phyloP scores from a whole-genome alignment of 2,329 filamentous ascomycete species.

The Emergomyces pasteurianus region DNA sequence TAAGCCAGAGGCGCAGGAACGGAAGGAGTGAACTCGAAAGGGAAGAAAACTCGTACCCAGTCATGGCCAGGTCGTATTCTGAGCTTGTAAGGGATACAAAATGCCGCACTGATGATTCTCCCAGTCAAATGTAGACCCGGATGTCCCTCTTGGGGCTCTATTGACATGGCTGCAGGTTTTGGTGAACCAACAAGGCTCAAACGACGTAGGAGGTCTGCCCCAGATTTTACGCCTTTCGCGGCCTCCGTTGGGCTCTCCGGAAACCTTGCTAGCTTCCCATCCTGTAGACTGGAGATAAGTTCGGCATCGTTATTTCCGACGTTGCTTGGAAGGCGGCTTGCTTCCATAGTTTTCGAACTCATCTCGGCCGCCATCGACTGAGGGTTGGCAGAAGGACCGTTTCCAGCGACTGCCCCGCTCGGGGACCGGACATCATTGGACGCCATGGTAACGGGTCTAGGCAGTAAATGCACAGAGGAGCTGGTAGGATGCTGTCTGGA shows the following conservation, averaged over 20 bases:
- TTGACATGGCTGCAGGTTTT: conserved; percentile 31
- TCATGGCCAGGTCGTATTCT: conserved; percentile 40
- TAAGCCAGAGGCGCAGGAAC: conserved; percentile 1
- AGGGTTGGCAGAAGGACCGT: neutral
- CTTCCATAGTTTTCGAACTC: neutral
- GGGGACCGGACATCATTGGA: neutral
- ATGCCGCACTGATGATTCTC: conserved; percentile 51
- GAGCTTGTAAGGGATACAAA: conserved; percentile 51
- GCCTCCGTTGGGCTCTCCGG: conserved; percentile 28
- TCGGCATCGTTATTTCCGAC: neutral
- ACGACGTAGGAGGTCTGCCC: conserved; percentile 42
- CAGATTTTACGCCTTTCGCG: conserved; percentile 34
- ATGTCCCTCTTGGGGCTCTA: conserved; percentile 43
- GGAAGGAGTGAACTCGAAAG: neutral
- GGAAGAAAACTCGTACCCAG: conserved; percentile 40
- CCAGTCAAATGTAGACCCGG: conserved; percentile 48
- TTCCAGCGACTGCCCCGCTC: neutral
- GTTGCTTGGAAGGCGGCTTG: neutral
- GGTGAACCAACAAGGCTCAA: conserved; percentile 35
- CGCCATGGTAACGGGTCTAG: neutral
- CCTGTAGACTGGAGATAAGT: neutral
- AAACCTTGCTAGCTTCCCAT: neutral
- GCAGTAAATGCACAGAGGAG: neutral
- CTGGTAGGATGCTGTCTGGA: neutral
- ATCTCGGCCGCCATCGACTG: neutral